phyloP scores from a whole-genome alignment of 306 rosid genomes.

The Sesbania bispinosa region DNA sequence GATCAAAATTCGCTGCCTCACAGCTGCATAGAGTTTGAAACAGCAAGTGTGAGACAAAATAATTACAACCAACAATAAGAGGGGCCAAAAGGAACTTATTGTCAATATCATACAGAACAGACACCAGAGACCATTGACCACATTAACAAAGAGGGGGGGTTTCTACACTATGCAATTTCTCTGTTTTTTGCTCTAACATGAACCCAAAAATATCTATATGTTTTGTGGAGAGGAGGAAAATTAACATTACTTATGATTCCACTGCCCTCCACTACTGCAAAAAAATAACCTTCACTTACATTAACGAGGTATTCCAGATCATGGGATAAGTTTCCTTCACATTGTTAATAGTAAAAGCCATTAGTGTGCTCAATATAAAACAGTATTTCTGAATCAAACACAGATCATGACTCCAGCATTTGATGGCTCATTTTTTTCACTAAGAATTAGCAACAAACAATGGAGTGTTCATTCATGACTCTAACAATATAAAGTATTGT shows the following conservation, averaged over 20 bases:
- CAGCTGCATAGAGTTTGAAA: conserved; percentile 45
- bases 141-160: background rate
- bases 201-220: background rate
- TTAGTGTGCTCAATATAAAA: background rate
- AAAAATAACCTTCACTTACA: background rate
- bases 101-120: too few relatives aligned
- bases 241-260: background rate
- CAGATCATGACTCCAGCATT: background rate
- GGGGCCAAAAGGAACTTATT: too few relatives aligned
- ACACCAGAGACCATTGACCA: background rate
- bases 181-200: background rate
- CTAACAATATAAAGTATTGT: too few relatives aligned
- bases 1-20: conserved; percentile 66
- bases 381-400: background rate
- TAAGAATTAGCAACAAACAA: too few relatives aligned
- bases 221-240: background rate
- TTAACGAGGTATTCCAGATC: background rate
- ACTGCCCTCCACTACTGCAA: background rate
- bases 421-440: too few relatives aligned
- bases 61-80: conserved; percentile 8
- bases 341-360: background rate
- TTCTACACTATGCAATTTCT: background rate
- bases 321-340: background rate
- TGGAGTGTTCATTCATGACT: too few relatives aligned
- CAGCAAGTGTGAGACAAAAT: conserved; percentile 1